Base-by-base conservation (phyloP, 2,329 filamentous ascomycete species). In the Fusarium oligoseptatum region DNA sequence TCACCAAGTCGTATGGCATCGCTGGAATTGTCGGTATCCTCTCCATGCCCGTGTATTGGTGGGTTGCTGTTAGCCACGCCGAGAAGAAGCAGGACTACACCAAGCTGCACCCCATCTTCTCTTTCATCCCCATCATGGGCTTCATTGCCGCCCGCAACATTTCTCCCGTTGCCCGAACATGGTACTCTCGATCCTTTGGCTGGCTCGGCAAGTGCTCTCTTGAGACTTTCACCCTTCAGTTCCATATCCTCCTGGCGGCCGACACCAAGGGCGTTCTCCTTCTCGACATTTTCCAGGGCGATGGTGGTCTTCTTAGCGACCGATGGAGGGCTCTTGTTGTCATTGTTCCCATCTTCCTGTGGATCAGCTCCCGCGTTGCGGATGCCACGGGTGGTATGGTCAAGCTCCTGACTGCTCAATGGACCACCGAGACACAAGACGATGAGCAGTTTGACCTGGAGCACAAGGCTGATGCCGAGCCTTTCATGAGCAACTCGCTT, bases 201-300 rank as follows among this genome's bases (percentile, higher is more conserved):
- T 88, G 85, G 82, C 80, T 92, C 0, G 90, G 91, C 2, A 83
- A 83, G 5, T 87, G 86, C 69, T 89, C 89, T 0, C 84, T 91
- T 2, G 91, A 92, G 78, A 87, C 88, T 2, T 91, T 89, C 70
- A 84, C 90, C 0, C 82, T 92, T 48, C 89, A 92, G 66, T 88
- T 88, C 77, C 91, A 93, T 76, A 85, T 91, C 58, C 90, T 89
- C 84, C 85, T 92, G 10, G 89, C 89, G 1, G 88, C 87, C 6
- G 89, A 92, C 74, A 87, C 88, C 4, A 87, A 85, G 43, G 88
- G 87, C 0, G 76, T 88, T 3, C 65, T 78, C 8, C 48, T 79
- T 2, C 52, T 78, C 12, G 77, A 70, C 9, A 70, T 66, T n/a
- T 76, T 76, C 64, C 36, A 67, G 11, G 72, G 72, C 0, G 74